Base-by-base conservation (phyloP, 345 rosid genomes). In the Carallia pectinifolia region DNA sequence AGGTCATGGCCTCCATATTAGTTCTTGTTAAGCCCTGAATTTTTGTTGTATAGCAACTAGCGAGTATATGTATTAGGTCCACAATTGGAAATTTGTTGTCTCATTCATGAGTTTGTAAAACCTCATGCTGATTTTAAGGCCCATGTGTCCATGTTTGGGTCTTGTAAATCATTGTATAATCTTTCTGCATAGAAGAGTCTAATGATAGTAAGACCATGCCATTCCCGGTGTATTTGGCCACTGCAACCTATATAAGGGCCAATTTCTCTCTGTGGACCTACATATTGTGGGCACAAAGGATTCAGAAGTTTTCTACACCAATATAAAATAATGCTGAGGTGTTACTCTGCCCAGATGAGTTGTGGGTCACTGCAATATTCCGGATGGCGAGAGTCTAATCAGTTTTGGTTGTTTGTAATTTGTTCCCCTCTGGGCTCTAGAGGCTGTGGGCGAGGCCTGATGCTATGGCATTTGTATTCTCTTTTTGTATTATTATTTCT, bases 121-220 rank as follows among this genome's bases (percentile, higher is more conserved):
- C 64, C 62, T 77, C 77, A 75, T 75, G 70, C 61, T 33, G 73
- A 64, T 53, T 44, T 15, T 44, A 73, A 72, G 76, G 78, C 73
- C 34, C 39, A 18, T 61, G 56, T 76, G 62, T 70, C 64, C 37
- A 39, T 27, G 59, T 48, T 60, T 64, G 39, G 62, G 31, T 6
- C 23, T 44, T 84, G 81, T 75, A 84, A 76, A 12, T 37, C 36
- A 27, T 66, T 33, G 62, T 74, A 48, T 58, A 61, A 64, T 44
- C 29, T 76, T 27, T 47, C 13, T 55, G 78, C 12, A 0, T 58
- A 72, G 58, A 59, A 52, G 65, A 34, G 76, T 73, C 52, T 3
- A 55, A 74, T 38, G 55, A 52, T 66, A 47, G 65, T 58, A 52
- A 8, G 7, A 56, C 58, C 61, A 44, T 29, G 67, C 67, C 18